Base-by-base conservation (phyloP, 306 rosid genomes). In the Prunus armeniaca region DNA sequence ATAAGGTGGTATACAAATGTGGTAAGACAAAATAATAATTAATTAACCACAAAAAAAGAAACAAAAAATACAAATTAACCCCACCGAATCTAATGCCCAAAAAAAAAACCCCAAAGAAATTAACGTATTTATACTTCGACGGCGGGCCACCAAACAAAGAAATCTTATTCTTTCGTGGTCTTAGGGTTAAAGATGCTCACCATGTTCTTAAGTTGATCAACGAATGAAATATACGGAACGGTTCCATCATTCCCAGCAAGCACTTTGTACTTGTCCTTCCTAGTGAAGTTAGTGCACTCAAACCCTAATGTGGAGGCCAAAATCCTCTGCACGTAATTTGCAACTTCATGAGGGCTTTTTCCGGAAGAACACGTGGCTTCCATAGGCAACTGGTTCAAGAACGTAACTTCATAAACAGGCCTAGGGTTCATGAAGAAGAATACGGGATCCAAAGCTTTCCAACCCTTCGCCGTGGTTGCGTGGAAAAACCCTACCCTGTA, bases 381-480 rank as follows among this genome's bases (percentile, higher is more conserved):
- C 12, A 60, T 58, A 24, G 99, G 99, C 78, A 95, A 68, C 75
- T 95, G 97, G 86, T 88, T 95, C 77, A 95, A 67, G 84, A 95
- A 90, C 2, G 97, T 95, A 1, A 92, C 96, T 91, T 95, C 99
- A 22, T 92, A 92, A 24, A 91, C 84, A 1, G 99, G 99, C 49
- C 90, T 79, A 2, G 99, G 99, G 76, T 95, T 95, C 99, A 95
- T 95, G 86, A 95, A 91, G 89, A 89, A 95, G 87, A 90, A 95
- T 14, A 95, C 65, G 0, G 97, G 92, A 74, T 92, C 99, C 84
- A 92, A 61, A 3, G 89, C 91, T 66, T 95, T 95, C 92, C 96
- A 95, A 1, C 99, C 99, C 34, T 89, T 81, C 0, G 99, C 99
- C 1, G 99, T 95, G 12, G 99, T 92, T 14, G 99, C 97, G 68